These are phyloP conservation scores for Gracilaria vermiculophylla DNA, from an alignment of 23 red algal species.

Conservation along the genomic window DNA sequence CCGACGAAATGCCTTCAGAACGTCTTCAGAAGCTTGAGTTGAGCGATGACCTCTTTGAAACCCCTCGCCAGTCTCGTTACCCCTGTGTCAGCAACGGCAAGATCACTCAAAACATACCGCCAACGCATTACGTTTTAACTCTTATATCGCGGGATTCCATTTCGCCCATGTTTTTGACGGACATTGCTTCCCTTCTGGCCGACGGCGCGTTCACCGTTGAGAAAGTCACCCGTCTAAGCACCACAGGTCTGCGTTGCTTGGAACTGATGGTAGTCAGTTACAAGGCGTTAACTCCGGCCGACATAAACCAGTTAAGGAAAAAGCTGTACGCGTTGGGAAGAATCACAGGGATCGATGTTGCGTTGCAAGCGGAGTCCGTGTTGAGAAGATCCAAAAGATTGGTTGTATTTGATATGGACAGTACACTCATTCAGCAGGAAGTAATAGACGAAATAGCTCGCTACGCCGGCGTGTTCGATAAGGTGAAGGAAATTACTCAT, in stretches of 20 bases:
- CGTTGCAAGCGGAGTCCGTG: constrained; percentile 85
- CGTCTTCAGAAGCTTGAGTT: background rate
- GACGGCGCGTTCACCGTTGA: constrained; percentile 57
- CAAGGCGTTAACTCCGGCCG: constrained; percentile 12
- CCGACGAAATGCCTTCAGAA: background rate
- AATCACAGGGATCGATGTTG: constrained; percentile 71
- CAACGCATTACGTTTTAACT: constrained; percentile 70
- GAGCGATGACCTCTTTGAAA: background rate
- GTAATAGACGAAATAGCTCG: constrained; percentile 99
- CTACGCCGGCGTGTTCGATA: constrained; percentile 90
- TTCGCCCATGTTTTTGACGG: constrained; percentile 46
- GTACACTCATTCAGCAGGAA: constrained; percentile 97
- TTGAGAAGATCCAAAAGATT: constrained; percentile 82
- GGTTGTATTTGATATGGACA: constrained; percentile 99
- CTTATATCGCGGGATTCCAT: constrained; percentile 46
- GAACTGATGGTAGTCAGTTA: constrained; percentile 48
- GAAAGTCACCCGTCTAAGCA: constrained; percentile 61
- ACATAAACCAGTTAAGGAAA: constrained; percentile 63
- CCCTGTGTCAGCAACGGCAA: background rate
- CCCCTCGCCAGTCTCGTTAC: background rate
- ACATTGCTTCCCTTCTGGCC: constrained; percentile 44
- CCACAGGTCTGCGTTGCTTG: constrained; percentile 56
- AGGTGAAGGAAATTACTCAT: constrained; percentile 92
- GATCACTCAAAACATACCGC: background rate
- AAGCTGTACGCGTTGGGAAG: constrained; percentile 82